phyloP scores from a whole-genome alignment of 805 yeast species.

The Kazachstania martiniae region DNA sequence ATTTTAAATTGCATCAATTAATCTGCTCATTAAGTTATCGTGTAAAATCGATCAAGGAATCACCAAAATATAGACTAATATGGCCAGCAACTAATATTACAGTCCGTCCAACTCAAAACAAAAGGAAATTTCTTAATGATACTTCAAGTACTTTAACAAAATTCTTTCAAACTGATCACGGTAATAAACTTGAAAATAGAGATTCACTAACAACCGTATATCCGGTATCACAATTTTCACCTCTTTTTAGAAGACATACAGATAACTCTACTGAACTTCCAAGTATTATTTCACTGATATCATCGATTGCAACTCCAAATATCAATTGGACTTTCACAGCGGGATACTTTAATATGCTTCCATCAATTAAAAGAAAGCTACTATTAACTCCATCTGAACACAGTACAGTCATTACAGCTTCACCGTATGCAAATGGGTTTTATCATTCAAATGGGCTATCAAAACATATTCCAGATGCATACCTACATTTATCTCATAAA shows the following conservation, averaged over 20 bases:
- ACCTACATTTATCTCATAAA: constrained; percentile 58
- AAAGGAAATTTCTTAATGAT: constrained; percentile 41
- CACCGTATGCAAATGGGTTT: constrained; percentile 91
- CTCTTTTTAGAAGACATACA: constrained; percentile 42
- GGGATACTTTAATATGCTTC: constrained; percentile 88
- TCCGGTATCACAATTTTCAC: constrained; percentile 87
- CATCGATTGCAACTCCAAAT: constrained; percentile 41
- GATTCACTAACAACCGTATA: constrained; percentile 54
- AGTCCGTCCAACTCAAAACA: constrained; percentile 51
- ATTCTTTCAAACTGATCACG: constrained; percentile 33
- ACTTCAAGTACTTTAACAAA: constrained; percentile 49
- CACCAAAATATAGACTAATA: constrained; percentile 38
- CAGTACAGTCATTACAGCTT: constrained; percentile 67
- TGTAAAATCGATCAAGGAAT: background rate
- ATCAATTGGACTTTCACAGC: constrained; percentile 85
- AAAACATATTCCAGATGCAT: constrained; percentile 75
- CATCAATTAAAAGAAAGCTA: constrained; percentile 52
- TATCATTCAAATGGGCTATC: constrained; percentile 77
- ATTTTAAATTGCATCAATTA: constrained; percentile 56
- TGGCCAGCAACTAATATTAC: constrained; percentile 70
- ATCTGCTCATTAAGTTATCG: constrained; percentile 58
- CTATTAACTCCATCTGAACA: constrained; percentile 40
- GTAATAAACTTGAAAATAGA: constrained; percentile 14
- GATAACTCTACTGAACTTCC: constrained; percentile 77
- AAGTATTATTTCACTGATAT: constrained; percentile 10